A percentile compares a stretch with the other conserved stretches of the same genome.
Evolutionary conservation across 2,329 filamentous ascomycete species (phyloP).

Genomic region (Diaporthe sp.): DNA sequence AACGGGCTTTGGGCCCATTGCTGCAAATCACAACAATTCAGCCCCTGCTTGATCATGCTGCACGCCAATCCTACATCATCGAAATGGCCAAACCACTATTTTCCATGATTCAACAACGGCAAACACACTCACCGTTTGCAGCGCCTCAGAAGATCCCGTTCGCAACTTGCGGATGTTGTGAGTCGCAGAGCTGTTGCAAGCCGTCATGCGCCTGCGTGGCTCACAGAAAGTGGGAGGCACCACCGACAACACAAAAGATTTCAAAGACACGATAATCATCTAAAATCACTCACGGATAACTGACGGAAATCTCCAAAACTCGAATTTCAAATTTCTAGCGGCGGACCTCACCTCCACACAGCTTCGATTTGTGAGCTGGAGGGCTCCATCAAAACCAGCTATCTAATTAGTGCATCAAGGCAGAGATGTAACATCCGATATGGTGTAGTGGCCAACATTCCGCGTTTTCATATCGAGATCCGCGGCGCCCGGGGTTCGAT

Average conservation of each 20-base stretch:
- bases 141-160: not conserved
- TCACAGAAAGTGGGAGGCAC: not conserved
- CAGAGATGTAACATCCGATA: constrained; percentile 31
- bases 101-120: too few species aligned
- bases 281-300: not conserved
- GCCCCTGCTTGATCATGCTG: not conserved
- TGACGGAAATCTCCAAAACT: fast-evolving
- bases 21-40: not conserved
- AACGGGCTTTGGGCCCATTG: not conserved
- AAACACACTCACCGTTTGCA: not conserved
- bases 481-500: constrained; percentile 45
- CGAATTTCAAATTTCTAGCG: too few species aligned
- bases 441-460: constrained; percentile 44
- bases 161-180: not conserved
- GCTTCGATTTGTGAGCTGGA: not conserved
- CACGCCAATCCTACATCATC: not conserved
- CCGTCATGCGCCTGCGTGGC: not conserved
- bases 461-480: constrained; percentile 41
- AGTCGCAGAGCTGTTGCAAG: not conserved
- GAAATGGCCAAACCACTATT: not conserved
- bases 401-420: fast-evolving
- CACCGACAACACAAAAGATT: not conserved
- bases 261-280: not conserved
- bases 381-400: not conserved
- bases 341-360: too few species aligned